Evolutionary conservation across 78 protist genomes (phyloP), one percentile per base, ranked within the genome.

Genomic region (Blattamonas nauphoetae): DNA sequence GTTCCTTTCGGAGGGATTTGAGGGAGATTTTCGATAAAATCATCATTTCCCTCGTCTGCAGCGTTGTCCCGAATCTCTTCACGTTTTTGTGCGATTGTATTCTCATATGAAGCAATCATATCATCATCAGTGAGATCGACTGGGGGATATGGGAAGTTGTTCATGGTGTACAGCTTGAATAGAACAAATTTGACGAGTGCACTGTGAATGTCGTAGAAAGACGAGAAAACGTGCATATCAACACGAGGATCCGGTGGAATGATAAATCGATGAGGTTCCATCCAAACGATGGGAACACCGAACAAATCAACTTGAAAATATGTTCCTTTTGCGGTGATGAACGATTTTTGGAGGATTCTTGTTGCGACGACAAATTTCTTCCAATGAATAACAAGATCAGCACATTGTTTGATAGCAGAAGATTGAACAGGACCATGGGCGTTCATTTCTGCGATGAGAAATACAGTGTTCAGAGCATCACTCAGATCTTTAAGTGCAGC

Each of bases 281-380:
- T 36, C 87, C 87, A 88, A 21, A 38, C 2, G 87, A 88, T 71
- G 43, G 21, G 11, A 0, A 0, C 1, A 32, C 87, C 90, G 2
- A 3, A 4, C 42, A 88, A 3, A 5, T 42, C 34, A 5, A 5
- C 87, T 42, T 82, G 90, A 6, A 45, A 0, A 42, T 88, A 88
- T n/a, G 80, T 38, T 29, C 90, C 90, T 3, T 78, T 71, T 29
- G 80, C 44, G 21, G 90, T 80, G n/a, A 81, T 45, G 45, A 88
- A 88, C 38, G 90, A 71, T 35, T 64, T 33, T 44, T 4, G 3
- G 34, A 88, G 78, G 0, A 3, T 5, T 36, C 44, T 80, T n/a
- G 36, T 0, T 29, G 43, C 2, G 1, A 33, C 64, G 35, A 88
- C 35, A 44, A 80, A 88, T 0, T 5, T 32, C 36, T 82, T 36